phyloP scores from a whole-genome alignment of 2,329 filamentous ascomycete genomes.

The Penicillium sclerotigenum region DNA sequence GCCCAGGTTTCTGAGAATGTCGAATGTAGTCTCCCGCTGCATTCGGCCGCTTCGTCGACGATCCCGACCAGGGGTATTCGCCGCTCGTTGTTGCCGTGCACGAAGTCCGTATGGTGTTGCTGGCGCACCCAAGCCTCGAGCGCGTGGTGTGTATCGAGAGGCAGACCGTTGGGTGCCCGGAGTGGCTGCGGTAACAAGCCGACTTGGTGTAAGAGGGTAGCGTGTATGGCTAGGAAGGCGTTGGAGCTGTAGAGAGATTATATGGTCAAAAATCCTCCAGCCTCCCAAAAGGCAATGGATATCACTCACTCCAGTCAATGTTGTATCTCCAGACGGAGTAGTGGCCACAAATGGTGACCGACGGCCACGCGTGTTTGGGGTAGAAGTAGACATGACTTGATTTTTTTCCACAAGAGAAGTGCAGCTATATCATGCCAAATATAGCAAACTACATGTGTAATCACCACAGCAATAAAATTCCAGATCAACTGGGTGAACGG shows the following conservation, averaged over 20 bases:
- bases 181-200: slow-evolving; percentile 28
- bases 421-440: neutral
- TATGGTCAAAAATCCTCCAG: neutral
- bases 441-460: neutral
- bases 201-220: slow-evolving; percentile 38
- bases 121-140: slow-evolving; percentile 39
- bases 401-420: neutral
- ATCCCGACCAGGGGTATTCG: slow-evolving; percentile 50
- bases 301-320: slow-evolving; percentile 25
- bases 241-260: slow-evolving; percentile 27
- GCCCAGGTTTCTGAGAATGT: slow-evolving; percentile 53
- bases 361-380: slow-evolving; percentile 30
- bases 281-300: neutral
- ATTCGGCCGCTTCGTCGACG: slow-evolving; percentile 49
- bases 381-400: slow-evolving; percentile 26
- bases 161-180: slow-evolving; percentile 35
- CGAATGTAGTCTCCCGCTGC: slow-evolving; percentile 55
- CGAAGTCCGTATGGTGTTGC: slow-evolving; percentile 56
- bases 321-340: slow-evolving; percentile 31
- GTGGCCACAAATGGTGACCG: slow-evolving; percentile 22
- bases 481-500: neutral
- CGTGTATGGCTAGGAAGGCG: slow-evolving; percentile 31
- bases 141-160: slow-evolving; percentile 36
- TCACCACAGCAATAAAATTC: neutral
- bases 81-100: slow-evolving; percentile 53